Evolutionary conservation across 148 eudicot species (phyloP).

Genomic region (Rhododendron simsii): DNA sequence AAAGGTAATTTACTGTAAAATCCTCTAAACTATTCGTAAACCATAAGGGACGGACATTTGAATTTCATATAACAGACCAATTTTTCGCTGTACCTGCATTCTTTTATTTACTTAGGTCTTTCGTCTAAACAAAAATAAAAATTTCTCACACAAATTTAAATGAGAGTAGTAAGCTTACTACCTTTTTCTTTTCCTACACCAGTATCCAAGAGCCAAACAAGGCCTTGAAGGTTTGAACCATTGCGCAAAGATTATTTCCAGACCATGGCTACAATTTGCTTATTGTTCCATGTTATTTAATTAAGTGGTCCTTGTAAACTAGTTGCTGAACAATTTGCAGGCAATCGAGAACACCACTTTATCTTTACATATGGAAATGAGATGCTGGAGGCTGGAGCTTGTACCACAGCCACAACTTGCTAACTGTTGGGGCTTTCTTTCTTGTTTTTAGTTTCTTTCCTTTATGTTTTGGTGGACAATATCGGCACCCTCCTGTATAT

Average conservation of each 20-base stretch:
- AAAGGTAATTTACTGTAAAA: not conserved
- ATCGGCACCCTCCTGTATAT: slow-evolving; percentile 2
- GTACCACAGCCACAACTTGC: not conserved
- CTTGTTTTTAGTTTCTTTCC: not conserved
- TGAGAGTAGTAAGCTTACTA: not conserved
- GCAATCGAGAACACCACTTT: not conserved
- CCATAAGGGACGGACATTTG: not conserved
- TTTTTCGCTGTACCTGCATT: not conserved
- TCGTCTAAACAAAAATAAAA: not conserved
- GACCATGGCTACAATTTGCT: not conserved
- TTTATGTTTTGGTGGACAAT: not conserved
- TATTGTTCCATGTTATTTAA: not conserved
- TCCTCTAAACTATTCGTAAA: not conserved
- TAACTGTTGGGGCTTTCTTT: not conserved
- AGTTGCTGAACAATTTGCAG: not conserved
- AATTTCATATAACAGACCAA: not conserved
- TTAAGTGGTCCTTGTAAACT: not conserved
- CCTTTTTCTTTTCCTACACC: not conserved
- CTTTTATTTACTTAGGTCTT: not conserved
- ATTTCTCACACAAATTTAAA: not conserved
- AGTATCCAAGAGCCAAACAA: not conserved
- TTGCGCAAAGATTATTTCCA: not conserved
- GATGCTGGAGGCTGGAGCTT: not conserved
- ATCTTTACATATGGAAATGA: not conserved
- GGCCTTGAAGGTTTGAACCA: not conserved